Percentiles rank a stretch among this genome's conserved stretches.
phyloP scores from a whole-genome alignment of 805 yeast genomes.

The Pichia paraexigua region DNA sequence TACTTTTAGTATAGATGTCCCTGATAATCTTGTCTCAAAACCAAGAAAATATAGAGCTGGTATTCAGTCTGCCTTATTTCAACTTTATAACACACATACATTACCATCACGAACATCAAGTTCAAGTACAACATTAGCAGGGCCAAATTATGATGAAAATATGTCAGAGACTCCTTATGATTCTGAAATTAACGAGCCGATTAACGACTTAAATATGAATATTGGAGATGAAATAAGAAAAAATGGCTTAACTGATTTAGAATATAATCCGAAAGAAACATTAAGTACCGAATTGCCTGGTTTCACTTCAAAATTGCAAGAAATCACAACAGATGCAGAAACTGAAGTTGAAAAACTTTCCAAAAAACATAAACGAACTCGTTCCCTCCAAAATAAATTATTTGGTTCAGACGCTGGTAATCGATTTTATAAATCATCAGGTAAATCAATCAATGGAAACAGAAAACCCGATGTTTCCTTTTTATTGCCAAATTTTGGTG shows the following conservation, averaged over 20 bases:
- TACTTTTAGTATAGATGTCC: conserved; percentile 35
- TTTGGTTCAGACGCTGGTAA: not conserved
- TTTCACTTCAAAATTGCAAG: not conserved
- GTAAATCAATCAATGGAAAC: not conserved
- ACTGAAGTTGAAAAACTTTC: not conserved
- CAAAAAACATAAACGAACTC: conserved; percentile 3
- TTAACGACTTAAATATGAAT: conserved; percentile 2
- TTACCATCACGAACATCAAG: conserved; percentile 22
- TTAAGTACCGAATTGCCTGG: conserved; percentile 1
- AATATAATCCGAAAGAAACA: not conserved
- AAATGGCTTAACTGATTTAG: not conserved
- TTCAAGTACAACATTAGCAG: not conserved
- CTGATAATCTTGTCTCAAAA: conserved; percentile 34
- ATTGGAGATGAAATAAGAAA: conserved; percentile 3
- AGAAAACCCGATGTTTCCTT: conserved; percentile 3
- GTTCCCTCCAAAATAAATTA: conserved; percentile 2
- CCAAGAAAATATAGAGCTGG: conserved; percentile 74
- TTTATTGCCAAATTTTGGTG: conserved; percentile 10
- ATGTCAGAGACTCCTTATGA: not conserved
- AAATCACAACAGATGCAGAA: conserved; percentile 1
- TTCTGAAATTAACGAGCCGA: not conserved
- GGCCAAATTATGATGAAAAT: not conserved
- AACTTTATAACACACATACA: conserved; percentile 45
- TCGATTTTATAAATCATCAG: no score
- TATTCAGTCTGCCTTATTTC: conserved; percentile 69